Conservation (phyloP, 2,329 filamentous ascomycete genomes). For the Leptosphaerulina australis region DNA sequence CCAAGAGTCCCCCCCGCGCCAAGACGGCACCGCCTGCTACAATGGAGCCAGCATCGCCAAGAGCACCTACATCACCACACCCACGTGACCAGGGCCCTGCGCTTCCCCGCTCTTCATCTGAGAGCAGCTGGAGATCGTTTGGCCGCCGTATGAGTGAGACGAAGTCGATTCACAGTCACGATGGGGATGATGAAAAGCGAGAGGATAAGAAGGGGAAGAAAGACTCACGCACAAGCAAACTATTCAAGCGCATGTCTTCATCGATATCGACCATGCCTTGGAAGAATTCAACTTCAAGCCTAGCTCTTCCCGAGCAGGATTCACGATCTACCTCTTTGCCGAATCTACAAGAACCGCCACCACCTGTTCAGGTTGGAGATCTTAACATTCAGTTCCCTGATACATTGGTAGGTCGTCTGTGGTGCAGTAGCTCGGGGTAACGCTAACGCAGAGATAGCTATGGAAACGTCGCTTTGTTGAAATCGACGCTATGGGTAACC, state of each 20-base stretch:
- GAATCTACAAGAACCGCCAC: conserved; percentile 51
- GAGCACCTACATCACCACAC: conserved; percentile 39
- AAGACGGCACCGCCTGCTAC: conserved; percentile 25
- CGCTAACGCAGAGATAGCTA: conserved; percentile 54
- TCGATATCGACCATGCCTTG: conserved; percentile 61
- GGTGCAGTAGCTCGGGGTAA: not conserved
- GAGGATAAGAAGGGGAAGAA: conserved; percentile 59
- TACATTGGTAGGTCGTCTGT: conserved; percentile 64
- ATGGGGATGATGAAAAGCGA: conserved; percentile 48
- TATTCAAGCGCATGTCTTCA: conserved; percentile 71
- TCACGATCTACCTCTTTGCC: conserved; percentile 33
- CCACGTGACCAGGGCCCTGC: conserved; percentile 38
- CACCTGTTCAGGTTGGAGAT: conserved; percentile 77
- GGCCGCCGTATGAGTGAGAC: conserved; percentile 48
- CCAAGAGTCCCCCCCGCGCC: conserved; percentile 35
- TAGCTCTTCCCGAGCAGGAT: conserved; percentile 50
- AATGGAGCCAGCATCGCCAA: conserved; percentile 40
- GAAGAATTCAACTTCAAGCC: conserved; percentile 53
- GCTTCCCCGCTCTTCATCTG: conserved; percentile 48
- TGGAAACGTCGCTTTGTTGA: conserved; percentile 94
- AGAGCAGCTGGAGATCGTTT: conserved; percentile 48
- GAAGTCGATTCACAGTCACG: conserved; percentile 37
- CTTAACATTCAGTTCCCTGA: conserved; percentile 98
- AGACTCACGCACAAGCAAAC: conserved; percentile 63
- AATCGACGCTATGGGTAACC: conserved; percentile 80